A percentile compares a stretch with the other conserved stretches of the same genome.
phyloP scores from a whole-genome alignment of 1,139 yeast species.

The Kazachstania sp. region DNA sequence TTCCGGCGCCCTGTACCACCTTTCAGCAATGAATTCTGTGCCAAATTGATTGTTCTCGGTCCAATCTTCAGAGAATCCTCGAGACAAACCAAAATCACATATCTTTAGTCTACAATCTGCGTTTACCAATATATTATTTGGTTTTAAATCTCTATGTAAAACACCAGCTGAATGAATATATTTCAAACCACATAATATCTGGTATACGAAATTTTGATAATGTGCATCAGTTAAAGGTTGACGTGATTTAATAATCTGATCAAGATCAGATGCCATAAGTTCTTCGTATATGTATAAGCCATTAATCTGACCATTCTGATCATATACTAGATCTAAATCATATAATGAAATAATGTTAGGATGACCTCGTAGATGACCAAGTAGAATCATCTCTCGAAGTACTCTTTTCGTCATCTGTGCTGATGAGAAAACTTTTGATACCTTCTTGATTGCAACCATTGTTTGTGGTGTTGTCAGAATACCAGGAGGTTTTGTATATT shows the following conservation, averaged over 20 bases:
- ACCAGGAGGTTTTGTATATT: slow-evolving; percentile 47
- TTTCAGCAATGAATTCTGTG: slow-evolving; percentile 95
- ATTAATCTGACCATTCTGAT: slow-evolving; percentile 54
- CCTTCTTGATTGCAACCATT: slow-evolving; percentile 82
- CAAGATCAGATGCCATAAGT: slow-evolving; percentile 97
- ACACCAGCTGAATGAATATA: slow-evolving; percentile 96
- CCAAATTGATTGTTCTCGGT: slow-evolving; percentile 83
- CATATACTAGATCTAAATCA: slow-evolving; percentile 74
- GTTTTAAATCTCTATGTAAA: slow-evolving; percentile 87
- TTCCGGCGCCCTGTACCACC: slow-evolving; percentile 98
- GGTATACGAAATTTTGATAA: slow-evolving; percentile 86
- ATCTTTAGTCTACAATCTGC: slow-evolving; percentile 95
- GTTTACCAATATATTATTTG: slow-evolving; percentile 84
- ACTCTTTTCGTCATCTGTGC: slow-evolving; percentile 86
- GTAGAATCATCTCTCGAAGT: slow-evolving; percentile 73
- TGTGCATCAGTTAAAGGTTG: slow-evolving; percentile 94
- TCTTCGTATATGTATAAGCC: slow-evolving; percentile 91
- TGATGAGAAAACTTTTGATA: slow-evolving; percentile 83
- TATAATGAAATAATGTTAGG: slow-evolving; percentile 89
- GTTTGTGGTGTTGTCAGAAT: slow-evolving; percentile 33
- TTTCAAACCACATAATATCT: slow-evolving; percentile 84
- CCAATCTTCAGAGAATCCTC: slow-evolving; percentile 84
- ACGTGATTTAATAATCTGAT: slow-evolving; percentile 87
- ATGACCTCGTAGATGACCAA: slow-evolving; percentile 87
- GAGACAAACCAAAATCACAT: slow-evolving; percentile 93